Base-by-base conservation (phyloP, 1,139 yeast genomes). In the Sugiyamaella japonica region DNA sequence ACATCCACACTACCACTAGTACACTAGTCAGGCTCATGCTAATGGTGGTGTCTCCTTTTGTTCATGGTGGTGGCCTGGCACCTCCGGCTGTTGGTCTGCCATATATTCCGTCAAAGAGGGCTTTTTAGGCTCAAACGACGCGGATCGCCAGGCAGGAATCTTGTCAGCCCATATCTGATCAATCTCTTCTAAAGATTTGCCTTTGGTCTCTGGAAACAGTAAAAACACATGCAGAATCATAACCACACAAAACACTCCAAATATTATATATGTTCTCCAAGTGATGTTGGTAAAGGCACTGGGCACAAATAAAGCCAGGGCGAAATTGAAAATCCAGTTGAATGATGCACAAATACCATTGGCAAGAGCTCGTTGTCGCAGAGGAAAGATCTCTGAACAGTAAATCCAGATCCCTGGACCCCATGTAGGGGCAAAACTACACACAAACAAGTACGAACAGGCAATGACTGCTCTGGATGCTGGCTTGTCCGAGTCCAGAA, bases 291-390 rank as follows among this genome's bases (percentile, higher is more conserved):
- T 76, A 75, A 73, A 83, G 72, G 76, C 83, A 70, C 74, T 76
- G 72, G 63, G 88, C 71, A 68, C 70, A 55, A 56, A 86, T 89
- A 69, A 81, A 83, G 66, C 93, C 89, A 71, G 82, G 82, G 77
- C 81, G 76, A 87, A 88, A 67, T 89, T 89, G 75, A 85, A 83
- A 50, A 85, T 61, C 95, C 95, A 88, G 74, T 88, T 88, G 32
- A 88, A 81, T 13, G 89, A 86, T 45, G 83, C 78, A 54, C 90
- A 68, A 43, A 82, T 70, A 39, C 86, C 80, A 71, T 68, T 67
- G 73, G 84, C 71, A 69, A 74, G 56, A 56, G 84, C 77, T 69
- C 85, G 76, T 71, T 81, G 84, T 68, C 82, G 73, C 47, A 81
- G 73, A 59, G 83, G 81, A 82, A 83, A 79, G 53, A 82, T 76